Evolutionary conservation across 768 basidiomycete genomes (phyloP), one percentile per base, ranked within the genome.

Genomic region (Kondoa malvinella): DNA sequence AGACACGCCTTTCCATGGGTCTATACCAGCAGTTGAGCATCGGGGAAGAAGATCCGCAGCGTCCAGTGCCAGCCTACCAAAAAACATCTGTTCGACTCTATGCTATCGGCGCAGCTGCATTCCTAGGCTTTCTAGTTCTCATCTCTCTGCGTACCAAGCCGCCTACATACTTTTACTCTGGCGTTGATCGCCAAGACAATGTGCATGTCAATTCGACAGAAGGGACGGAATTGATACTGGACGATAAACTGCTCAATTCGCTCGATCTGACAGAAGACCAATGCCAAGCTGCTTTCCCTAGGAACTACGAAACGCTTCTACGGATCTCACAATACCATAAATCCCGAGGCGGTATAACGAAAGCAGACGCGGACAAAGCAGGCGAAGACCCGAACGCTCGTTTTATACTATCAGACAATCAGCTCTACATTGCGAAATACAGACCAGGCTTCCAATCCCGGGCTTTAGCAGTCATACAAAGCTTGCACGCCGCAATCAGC

Each of bases 401-500:
- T 8, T 31, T 63, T n/a, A 33, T 63, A 14, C 12, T 63, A 12
- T 33, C 27, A 29, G 32, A 27, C 30, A n/a, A n/a, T 17, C 27
- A 32, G 32, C 12, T 63, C 3, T n/a, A 63, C 30, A 32, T 63
- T 16, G 61, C 27, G 16, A 27, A 63, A 33, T 63, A 63, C n/a
- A 27, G 61, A 16, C 30, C 33, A 3, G 61, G 61, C 32, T 63
- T 3, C 32, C 61, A 63, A n/a, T 29, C 26, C n/a, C 3, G 61
- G 8, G 61, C 30, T 17, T 26, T 63, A 29, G 30, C 26, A 17
- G 30, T 59, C 57, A 8, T 59, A 4, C 57, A 59, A 25, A 8
- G 8, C n/a, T 25, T 59, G 4, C n/a, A n/a, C n/a, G n/a, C n/a
- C n/a, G n/a, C n/a, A 29, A 40, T 73, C 66, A 56, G 64, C 34